Percentiles rank a stretch among this genome's conserved stretches.
These are phyloP conservation scores for Pulveroboletus ravenelii DNA, from an alignment of 768 basidiomycete genomes.

Conservation along the genomic window DNA sequence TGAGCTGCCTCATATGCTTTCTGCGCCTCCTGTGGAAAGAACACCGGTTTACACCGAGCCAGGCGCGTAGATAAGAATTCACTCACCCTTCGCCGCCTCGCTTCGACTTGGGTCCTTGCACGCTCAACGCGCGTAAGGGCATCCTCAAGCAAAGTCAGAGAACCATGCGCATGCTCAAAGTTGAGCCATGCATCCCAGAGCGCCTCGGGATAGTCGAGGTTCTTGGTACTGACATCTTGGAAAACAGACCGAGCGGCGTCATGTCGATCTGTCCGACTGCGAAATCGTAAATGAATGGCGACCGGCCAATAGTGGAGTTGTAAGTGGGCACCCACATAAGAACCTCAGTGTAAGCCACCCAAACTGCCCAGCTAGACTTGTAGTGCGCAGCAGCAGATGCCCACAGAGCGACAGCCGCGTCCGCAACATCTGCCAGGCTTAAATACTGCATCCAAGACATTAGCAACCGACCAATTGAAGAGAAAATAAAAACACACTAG, in stretches of 20 bases:
- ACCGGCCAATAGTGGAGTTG: neutral
- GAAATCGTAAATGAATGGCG: neutral
- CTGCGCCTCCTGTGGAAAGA: conserved; percentile 52
- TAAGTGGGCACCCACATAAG: conserved; percentile 50
- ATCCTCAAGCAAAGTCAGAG: conserved; percentile 58
- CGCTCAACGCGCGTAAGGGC: conserved; percentile 62
- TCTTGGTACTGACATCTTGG: conserved; percentile 58
- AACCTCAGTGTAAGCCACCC: conserved; percentile 70
- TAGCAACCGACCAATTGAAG: neutral
- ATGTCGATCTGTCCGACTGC: conserved; percentile 49
- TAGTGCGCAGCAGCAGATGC: conserved; percentile 59
- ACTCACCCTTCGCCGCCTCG: conserved; percentile 58
- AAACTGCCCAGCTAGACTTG: conserved; percentile 68
- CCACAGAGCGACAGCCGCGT: conserved; percentile 60
- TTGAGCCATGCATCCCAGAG: conserved; percentile 85
- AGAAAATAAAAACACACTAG: conserved; percentile 48
- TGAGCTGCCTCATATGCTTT: conserved; percentile 52
- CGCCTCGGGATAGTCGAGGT: conserved; percentile 93
- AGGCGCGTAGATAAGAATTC: neutral
- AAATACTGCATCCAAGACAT: conserved; percentile 38
- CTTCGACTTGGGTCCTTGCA: conserved; percentile 58
- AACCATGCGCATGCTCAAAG: conserved; percentile 86
- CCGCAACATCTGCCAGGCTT: conserved; percentile 41
- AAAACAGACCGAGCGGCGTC: conserved; percentile 66
- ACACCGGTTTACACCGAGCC: neutral